phyloP scores from a whole-genome alignment of 2,329 filamentous ascomycete species.

The Penicillium concentricum region DNA sequence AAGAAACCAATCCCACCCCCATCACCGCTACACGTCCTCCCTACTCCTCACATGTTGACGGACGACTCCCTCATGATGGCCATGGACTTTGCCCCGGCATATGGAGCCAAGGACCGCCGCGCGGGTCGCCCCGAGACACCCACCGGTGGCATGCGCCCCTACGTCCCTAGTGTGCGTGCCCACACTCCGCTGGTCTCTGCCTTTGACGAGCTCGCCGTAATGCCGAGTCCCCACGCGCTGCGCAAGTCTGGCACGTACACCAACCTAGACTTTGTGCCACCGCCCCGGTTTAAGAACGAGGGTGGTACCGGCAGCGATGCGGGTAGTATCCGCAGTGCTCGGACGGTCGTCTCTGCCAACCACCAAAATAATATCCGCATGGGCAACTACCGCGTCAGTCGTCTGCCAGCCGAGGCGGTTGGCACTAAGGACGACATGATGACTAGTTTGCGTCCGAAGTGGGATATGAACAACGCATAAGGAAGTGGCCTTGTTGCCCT shows the following conservation, averaged over 20 bases:
- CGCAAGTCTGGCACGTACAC: constrained; percentile 51
- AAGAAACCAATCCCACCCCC: constrained; percentile 70
- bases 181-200: constrained; percentile 78
- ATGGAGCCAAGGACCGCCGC: constrained; percentile 63
- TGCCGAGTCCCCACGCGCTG: constrained; percentile 74
- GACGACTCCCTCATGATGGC: constrained; percentile 74
- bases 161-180: constrained; percentile 68
- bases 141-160: constrained; percentile 61
- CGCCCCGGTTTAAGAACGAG: constrained; percentile 46
- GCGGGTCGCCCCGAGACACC: constrained; percentile 66
- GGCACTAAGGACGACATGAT: constrained; percentile 70
- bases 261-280: constrained; percentile 51
- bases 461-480: constrained; percentile 48
- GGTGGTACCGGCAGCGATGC: constrained; percentile 47
- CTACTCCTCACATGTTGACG: constrained; percentile 79
- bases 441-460: constrained; percentile 56
- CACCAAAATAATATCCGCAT: constrained; percentile 71
- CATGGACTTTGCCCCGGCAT: constrained; percentile 83
- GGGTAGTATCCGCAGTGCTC: constrained; percentile 63
- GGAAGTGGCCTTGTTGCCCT: background rate
- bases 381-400: constrained; percentile 83
- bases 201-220: constrained; percentile 79
- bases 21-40: constrained; percentile 68
- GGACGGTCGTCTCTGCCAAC: constrained; percentile 71
- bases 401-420: constrained; percentile 76